phyloP scores from a whole-genome alignment of 73 alveolate genomes.

The Paramecium biaurelia region DNA sequence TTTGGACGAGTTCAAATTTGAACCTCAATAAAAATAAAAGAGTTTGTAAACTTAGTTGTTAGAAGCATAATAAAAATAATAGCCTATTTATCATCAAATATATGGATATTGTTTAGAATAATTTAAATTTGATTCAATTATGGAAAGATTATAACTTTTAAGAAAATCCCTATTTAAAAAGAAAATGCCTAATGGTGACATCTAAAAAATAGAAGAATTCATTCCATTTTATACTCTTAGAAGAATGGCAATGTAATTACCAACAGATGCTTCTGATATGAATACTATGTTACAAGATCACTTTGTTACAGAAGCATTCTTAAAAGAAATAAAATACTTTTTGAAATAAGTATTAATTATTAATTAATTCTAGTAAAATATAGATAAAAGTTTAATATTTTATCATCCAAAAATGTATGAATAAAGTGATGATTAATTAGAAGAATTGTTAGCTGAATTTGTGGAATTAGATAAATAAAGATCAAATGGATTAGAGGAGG shows the following conservation, averaged over 20 bases:
- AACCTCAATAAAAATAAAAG: neutral
- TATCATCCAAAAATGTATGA: neutral
- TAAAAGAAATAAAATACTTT: neutral
- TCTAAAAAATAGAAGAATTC: neutral
- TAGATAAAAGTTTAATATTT: neutral
- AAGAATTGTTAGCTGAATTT: neutral
- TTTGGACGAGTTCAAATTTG: neutral
- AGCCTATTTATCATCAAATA: neutral
- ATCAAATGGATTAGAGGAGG: neutral
- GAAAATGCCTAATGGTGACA: neutral
- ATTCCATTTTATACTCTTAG: neutral
- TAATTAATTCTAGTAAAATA: neutral
- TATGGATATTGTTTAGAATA: neutral
- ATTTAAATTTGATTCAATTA: neutral
- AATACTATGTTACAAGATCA: neutral
- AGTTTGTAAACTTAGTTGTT: neutral
- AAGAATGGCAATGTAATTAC: neutral
- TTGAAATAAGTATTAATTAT: neutral
- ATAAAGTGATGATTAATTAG: neutral
- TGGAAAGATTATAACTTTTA: neutral
- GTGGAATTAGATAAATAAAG: neutral
- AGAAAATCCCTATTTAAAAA: neutral
- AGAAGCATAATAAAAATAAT: neutral
- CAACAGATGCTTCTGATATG: neutral
- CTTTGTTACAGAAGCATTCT: neutral